Percentiles rank a stretch among this genome's conserved stretches.
Evolutionary conservation across 1,284 basidiomycete genomes (phyloP).

Genomic region (Trichosporon asahii): DNA sequence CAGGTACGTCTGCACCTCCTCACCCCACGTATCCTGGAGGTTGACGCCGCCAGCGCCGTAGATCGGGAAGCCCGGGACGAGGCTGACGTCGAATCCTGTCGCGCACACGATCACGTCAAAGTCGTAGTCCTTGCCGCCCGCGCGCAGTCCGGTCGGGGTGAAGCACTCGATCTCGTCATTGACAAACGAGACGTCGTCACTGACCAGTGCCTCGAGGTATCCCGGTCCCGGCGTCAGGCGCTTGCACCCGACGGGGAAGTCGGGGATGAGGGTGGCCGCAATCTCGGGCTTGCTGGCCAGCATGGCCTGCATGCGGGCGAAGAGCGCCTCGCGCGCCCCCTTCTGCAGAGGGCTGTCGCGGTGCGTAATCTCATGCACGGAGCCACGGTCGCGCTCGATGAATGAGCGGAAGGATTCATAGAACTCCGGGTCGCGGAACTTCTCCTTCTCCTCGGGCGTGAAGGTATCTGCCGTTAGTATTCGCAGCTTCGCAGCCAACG

Average conservation of each 20-base stretch:
- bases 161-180: conserved; percentile 26
- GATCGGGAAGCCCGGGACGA: conserved; percentile 36
- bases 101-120: conserved; percentile 38
- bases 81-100: conserved; percentile 40
- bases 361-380: conserved; percentile 18
- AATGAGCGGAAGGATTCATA: conserved; percentile 31
- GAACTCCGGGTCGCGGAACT: conserved; percentile 21
- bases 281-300: conserved; percentile 25
- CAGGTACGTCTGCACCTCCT: conserved; percentile 34
- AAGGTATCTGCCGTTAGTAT: conserved; percentile 22
- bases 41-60: conserved; percentile 28
- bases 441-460: conserved; percentile 30
- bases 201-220: conserved; percentile 41
- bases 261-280: conserved; percentile 26
- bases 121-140: conserved; percentile 26
- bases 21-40: conserved; percentile 40
- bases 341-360: conserved; percentile 28
- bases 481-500: too few species aligned
- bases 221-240: conserved; percentile 45
- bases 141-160: conserved; percentile 30
- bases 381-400: conserved; percentile 25
- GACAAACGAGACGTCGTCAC: conserved; percentile 35
- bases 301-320: conserved; percentile 26
- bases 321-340: conserved; percentile 21
- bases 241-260: conserved; percentile 36